A percentile compares a stretch with the other conserved stretches of the same genome.
These are phyloP conservation scores for Eimeria sp. DNA, from an alignment of 169 alveolate genomes.

Conservation along the genomic window DNA sequence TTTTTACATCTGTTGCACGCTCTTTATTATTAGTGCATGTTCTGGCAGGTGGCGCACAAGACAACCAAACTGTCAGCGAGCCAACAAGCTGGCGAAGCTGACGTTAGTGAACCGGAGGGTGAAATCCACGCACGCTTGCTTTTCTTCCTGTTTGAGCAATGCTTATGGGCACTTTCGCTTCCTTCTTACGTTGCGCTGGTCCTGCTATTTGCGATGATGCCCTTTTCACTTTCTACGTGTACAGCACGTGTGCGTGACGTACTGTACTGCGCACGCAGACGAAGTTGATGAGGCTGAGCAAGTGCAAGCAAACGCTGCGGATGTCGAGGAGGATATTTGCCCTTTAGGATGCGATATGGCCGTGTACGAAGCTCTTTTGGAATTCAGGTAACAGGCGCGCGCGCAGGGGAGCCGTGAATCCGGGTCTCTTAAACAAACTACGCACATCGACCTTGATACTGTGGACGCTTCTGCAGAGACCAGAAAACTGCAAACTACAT, in stretches of 20 bases:
- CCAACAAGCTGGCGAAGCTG: constrained; percentile 25
- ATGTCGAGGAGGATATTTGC: constrained; percentile 55
- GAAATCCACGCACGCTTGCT: neutral
- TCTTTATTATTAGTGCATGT: neutral
- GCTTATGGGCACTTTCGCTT: neutral
- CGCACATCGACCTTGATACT: neutral
- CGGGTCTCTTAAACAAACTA: neutral
- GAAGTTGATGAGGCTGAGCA: constrained; percentile 64
- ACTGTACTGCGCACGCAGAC: constrained; percentile 14
- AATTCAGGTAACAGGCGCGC: neutral
- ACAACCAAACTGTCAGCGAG: neutral
- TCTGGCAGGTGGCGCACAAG: constrained; percentile 45
- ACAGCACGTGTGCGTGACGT: neutral
- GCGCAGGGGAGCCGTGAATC: neutral
- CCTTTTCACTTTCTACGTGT: neutral
- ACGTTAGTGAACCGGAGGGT: constrained; percentile 51
- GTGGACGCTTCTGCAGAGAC: constrained; percentile 24
- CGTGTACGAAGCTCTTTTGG: constrained; percentile 56
- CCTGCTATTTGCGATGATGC: neutral
- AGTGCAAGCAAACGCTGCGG: constrained; percentile 34
- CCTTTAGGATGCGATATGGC: constrained; percentile 72
- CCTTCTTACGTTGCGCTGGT: neutral
- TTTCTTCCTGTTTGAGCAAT: neutral
- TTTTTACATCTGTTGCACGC: neutral
- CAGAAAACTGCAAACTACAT: constrained; percentile 35